These are phyloP conservation scores for Rhododendron ferrugineum DNA, from an alignment of 148 eudicot species.

Conservation along the genomic window DNA sequence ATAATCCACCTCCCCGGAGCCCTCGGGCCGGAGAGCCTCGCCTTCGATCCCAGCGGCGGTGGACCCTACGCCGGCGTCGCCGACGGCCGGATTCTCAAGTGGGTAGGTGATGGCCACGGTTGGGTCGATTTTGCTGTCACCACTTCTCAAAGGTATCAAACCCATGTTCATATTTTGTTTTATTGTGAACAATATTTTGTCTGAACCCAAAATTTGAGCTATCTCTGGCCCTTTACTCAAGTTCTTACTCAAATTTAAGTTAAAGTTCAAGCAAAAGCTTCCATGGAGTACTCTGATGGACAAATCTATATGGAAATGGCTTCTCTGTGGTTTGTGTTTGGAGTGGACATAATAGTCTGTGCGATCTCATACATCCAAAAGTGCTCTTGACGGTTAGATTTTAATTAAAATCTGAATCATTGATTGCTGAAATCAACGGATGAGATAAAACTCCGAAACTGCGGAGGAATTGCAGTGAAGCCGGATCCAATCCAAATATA, in stretches of 20 bases:
- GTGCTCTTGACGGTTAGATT: too few species aligned
- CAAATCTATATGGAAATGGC: background rate
- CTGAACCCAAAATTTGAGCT: too few species aligned
- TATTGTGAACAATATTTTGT: too few species aligned
- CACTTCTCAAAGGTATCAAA: constrained; percentile 43
- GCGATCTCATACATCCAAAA: too few species aligned
- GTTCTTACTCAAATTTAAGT: too few species aligned
- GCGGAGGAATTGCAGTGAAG: too few species aligned
- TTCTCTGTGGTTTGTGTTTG: too few species aligned
- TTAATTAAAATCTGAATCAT: too few species aligned
- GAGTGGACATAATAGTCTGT: too few species aligned
- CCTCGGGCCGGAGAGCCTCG: constrained; percentile 75
- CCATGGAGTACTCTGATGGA: background rate
- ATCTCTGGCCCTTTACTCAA: too few species aligned
- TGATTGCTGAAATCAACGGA: too few species aligned
- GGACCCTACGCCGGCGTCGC: constrained; percentile 84
- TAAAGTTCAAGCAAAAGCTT: background rate
- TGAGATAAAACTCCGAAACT: too few species aligned
- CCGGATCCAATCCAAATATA: background rate
- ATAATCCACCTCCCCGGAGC: constrained; percentile 27
- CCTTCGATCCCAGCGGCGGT: constrained; percentile 52
- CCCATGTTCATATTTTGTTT: background rate
- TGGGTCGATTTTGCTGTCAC: constrained; percentile 84
- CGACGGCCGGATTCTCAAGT: constrained; percentile 73
- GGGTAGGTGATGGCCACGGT: constrained; percentile 26